Base-by-base conservation (phyloP, 371 early-diverging fungal genomes). In the Mortierella sp. region DNA sequence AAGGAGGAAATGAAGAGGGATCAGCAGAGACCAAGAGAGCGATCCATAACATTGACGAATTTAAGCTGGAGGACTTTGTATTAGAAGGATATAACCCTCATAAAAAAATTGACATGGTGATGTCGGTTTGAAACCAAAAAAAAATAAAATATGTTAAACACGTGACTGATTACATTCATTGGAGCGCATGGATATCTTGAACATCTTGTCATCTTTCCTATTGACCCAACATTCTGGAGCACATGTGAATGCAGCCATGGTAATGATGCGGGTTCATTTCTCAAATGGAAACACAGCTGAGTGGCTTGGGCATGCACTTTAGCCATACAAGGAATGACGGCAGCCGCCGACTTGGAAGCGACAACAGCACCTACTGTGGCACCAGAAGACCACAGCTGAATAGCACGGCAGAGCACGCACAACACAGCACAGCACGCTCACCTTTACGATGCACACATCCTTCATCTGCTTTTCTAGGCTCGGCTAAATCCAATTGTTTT, bases 91-190 rank as follows among this genome's bases (percentile, higher is more conserved):
- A 99, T 84, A 77, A 87, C 8, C 99, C 98, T 28, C 94, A 98
- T 79, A 88, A 89, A 40, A 96, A 96, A 84, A 92, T 99, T 55
- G 92, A 91, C 50, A 99, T 99, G 99, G 88, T 93, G 24, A 99
- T 99, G 99, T 91, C 96, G 13, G 96, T 96, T 0, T 96, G 45
- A 90, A 84, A 63, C 10, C 21, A 47, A 32, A 47, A 9, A 58
- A 22, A 10, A n/a, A 55, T n/a, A 28, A 28, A 1, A 28, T 28
- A 28, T 28, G 28, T 28, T 28, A 28, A 1, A 3, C 58, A 58
- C 58, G 58, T 58, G 58, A 33, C 58, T 4, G 19, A 38, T 28
- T 19, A 13, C n/a, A 33, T 19, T 11, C 38, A 16, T 32, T 57
- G 57, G 58, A 58, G 58, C 33, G 16, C n/a, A 33, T 58, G 58